Evolutionary conservation across 2,329 filamentous ascomycete genomes (phyloP), one percentile per base, ranked within the genome.

Genomic region (Sphaerulina vaccinii): DNA sequence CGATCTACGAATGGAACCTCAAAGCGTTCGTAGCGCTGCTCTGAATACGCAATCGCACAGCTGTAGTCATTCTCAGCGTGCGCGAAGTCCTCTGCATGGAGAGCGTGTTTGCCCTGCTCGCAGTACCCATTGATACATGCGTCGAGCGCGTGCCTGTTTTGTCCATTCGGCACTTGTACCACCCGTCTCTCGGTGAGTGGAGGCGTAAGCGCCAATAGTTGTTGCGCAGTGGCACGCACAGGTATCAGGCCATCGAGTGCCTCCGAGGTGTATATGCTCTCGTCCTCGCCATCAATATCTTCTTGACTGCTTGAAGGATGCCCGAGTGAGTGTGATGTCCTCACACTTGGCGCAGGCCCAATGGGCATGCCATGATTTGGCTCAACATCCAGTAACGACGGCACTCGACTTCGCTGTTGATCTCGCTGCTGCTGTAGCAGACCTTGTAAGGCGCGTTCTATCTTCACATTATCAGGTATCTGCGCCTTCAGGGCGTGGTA

Each of bases 21-120:
- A 7, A 29, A 45, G 18, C 21, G 9, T 1, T 33, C 24, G 11
- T 29, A 5, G 10, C 42, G 42, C 15, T 35, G 16, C 42, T 45
- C 42, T 19, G 42, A 33, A 22, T 45, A 45, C 5, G 42, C 42
- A 16, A 45, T 22, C n/a, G 42, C 42, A 18, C 24, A 29, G 15
- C 42, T 35, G 29, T 33, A 22, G 19, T 45, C 29, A 18, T 24
- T 18, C 19, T 45, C 42, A 7, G 42, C 42, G 13, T 45, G 18
- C 16, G 42, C 29, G 19, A 29, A 33, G 21, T 33, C 24, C 4
- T 18, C 21, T 19, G 42, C 29, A 21, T 13, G 16, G 7, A 45
- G 29, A 16, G 13, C 10, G 10, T 45, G 8, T 11, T 23, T 11
- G 5, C 42, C 42, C 6, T 19, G 42, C 13, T 22, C 29, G 18